Evolutionary conservation across 2,329 filamentous ascomycete species (phyloP).

Genomic region (Parastagonospora nodorum): DNA sequence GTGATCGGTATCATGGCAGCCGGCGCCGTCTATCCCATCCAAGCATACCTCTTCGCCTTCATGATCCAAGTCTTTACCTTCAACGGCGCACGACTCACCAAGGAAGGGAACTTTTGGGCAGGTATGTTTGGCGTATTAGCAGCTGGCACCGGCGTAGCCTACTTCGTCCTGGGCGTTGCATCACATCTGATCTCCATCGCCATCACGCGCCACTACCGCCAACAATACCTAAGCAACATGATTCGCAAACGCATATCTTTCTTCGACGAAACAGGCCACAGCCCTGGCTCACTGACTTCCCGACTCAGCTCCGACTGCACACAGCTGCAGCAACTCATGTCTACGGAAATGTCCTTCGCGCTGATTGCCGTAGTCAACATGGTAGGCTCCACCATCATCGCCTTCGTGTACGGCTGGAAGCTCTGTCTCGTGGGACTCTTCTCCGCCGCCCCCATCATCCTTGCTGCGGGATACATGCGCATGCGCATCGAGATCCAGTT

Average conservation of each 20-base stretch:
- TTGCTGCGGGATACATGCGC: conserved; percentile 56
- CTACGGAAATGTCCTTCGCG: conserved; percentile 63
- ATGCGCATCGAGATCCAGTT: conserved; percentile 68
- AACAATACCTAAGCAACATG: conserved; percentile 66
- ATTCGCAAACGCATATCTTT: conserved; percentile 64
- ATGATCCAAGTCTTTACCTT: conserved; percentile 45
- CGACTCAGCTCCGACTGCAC: conserved; percentile 62
- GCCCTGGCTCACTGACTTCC: conserved; percentile 64
- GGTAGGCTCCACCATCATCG: conserved; percentile 66
- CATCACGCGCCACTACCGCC: conserved; percentile 59
- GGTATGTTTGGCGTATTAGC: conserved; percentile 69
- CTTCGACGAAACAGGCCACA: conserved; percentile 66
- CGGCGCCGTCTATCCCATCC: conserved; percentile 46
- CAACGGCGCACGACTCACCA: conserved; percentile 31
- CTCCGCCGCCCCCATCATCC: conserved; percentile 59
- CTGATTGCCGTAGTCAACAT: conserved; percentile 70
- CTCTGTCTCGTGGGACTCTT: conserved; percentile 70
- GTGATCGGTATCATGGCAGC: conserved; percentile 35
- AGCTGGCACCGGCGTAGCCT: conserved; percentile 57
- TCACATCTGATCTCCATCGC: conserved; percentile 43
- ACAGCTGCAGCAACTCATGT: conserved; percentile 66
- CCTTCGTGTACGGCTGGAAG: conserved; percentile 78
- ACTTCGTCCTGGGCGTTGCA: conserved; percentile 55
- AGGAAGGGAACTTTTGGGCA: conserved; percentile 63
- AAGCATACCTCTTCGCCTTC: conserved; percentile 47